Conservation (phyloP, 2,329 filamentous ascomycete species). For the Nemania diffusa region DNA sequence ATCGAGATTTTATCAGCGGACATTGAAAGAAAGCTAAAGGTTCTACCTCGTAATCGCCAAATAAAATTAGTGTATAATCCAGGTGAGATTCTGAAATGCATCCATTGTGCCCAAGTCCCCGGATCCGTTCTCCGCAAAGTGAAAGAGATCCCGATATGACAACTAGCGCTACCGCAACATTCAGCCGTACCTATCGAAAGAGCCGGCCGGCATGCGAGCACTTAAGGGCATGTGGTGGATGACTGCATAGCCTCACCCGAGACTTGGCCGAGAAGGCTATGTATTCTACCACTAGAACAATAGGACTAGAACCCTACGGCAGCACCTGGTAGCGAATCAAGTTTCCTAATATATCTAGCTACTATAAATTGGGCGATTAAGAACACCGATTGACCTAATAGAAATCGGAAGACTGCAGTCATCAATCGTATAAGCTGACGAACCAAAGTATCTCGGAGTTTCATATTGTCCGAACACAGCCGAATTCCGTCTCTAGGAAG, state of each 20-base stretch:
- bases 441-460: background rate
- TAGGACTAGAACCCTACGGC: background rate
- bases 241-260: slow-evolving; percentile 10
- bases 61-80: slow-evolving; percentile 2
- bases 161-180: background rate
- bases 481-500: background rate
- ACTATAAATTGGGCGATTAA: background rate
- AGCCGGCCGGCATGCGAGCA: slow-evolving; percentile 17
- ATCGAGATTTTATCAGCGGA: background rate
- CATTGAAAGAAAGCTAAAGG: background rate
- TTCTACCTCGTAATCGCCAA: background rate
- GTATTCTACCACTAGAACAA: slow-evolving; percentile 3
- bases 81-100: slow-evolving; percentile 18
- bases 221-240: slow-evolving; percentile 22
- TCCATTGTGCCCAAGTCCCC: background rate
- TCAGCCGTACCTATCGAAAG: slow-evolving; percentile 13
- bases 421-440: slow-evolving; percentile 22
- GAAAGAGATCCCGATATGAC: background rate
- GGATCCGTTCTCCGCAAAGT: slow-evolving; percentile 15
- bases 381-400: background rate
- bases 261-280: slow-evolving; percentile 13
- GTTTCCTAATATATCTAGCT: background rate
- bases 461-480: background rate
- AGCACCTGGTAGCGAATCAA: slow-evolving; percentile 6
- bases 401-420: slow-evolving; percentile 11